A percentile compares a stretch with the other conserved stretches of the same genome.
Evolutionary conservation across 768 basidiomycete genomes (phyloP).

Genomic region (Lentinus brumalis): DNA sequence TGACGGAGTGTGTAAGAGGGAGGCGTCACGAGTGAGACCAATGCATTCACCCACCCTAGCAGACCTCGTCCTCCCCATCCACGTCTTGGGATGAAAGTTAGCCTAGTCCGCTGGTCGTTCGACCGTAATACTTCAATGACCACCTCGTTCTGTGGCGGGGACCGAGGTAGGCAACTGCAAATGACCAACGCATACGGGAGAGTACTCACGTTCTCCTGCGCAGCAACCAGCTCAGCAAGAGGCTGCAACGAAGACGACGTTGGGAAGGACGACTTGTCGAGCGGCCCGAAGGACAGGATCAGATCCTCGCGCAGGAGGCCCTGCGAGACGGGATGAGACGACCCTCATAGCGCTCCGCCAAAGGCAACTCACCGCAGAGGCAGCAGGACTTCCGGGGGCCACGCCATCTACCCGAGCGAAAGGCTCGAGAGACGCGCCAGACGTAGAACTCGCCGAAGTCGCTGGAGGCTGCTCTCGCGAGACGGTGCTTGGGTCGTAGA

Average conservation of each 20-base stretch:
- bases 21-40: neutral
- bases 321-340: conserved; percentile 38
- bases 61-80: conserved; percentile 90
- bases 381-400: conserved; percentile 80
- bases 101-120: conserved; percentile 38
- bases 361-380: conserved; percentile 64
- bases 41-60: conserved; percentile 60
- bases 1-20: neutral
- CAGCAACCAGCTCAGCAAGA: conserved; percentile 71
- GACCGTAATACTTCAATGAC: conserved; percentile 58
- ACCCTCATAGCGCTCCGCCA: neutral
- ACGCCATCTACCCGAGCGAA: conserved; percentile 86
- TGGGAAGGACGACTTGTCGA: conserved; percentile 56
- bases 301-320: conserved; percentile 70
- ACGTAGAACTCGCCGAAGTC: neutral
- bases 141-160: conserved; percentile 51
- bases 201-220: conserved; percentile 72
- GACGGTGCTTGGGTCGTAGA: conserved; percentile 53
- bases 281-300: conserved; percentile 69
- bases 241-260: conserved; percentile 57
- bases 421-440: conserved; percentile 37
- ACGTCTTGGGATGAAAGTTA: conserved; percentile 25
- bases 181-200: neutral
- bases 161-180: neutral
- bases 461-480: conserved; percentile 23